These are phyloP conservation scores for Fusarium oligoseptatum DNA, from an alignment of 2,329 filamentous ascomycete species.

Conservation along the genomic window DNA sequence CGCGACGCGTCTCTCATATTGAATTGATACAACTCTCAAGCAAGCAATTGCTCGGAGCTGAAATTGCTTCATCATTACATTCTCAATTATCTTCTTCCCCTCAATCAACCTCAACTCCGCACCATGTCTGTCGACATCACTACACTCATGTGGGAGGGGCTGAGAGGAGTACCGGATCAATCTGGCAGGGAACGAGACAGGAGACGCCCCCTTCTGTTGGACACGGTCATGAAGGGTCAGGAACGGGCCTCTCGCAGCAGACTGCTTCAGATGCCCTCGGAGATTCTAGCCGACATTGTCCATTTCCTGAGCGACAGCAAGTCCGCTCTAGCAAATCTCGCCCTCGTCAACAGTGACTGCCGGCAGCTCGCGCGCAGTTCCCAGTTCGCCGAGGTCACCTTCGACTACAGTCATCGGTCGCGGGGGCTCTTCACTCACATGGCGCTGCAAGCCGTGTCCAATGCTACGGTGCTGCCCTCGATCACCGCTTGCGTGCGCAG, in stretches of 20 bases:
- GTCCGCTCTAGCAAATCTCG: conserved; percentile 21
- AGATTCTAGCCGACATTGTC: conserved; percentile 21
- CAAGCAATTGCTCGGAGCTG: no score
- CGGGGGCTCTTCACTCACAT: background rate
- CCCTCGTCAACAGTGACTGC: conserved; percentile 38
- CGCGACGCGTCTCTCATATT: no score
- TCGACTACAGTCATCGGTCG: conserved; percentile 20
- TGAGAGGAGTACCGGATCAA: no score
- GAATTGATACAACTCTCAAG: no score
- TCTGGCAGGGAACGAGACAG: background rate
- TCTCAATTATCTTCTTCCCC: no score
- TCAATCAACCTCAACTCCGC: no score
- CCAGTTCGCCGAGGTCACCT: conserved; percentile 26
- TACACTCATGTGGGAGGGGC: no score
- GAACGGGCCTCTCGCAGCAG: background rate
- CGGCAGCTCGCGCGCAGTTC: conserved; percentile 20
- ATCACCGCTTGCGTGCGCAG: conserved; percentile 12
- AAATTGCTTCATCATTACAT: no score
- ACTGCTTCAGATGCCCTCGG: conserved; percentile 17
- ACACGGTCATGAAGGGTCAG: conserved; percentile 8
- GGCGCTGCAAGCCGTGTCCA: background rate
- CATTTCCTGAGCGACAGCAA: conserved; percentile 24
- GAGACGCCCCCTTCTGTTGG: conserved; percentile 11
- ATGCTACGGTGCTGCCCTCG: background rate
- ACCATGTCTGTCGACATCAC: no score